Evolutionary conservation across 306 rosid species (phyloP).

Genomic region (Quercus bicolor): DNA sequence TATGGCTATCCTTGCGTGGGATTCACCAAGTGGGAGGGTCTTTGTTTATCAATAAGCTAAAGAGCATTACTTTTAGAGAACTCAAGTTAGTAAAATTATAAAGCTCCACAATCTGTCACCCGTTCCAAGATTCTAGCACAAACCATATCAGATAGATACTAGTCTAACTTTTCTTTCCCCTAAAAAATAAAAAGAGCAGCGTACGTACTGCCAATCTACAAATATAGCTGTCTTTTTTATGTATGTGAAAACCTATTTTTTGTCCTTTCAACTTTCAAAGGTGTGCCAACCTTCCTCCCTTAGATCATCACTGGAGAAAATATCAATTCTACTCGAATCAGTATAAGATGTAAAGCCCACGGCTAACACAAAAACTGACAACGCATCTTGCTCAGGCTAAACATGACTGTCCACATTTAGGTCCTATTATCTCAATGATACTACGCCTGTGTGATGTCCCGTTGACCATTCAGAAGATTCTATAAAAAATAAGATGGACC

Average conservation of each 20-base stretch:
- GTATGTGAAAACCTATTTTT: not conserved
- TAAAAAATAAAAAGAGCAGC: not conserved
- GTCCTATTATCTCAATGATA: not conserved
- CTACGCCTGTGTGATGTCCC: no score
- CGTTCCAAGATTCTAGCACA: not conserved
- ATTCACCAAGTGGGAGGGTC: not conserved
- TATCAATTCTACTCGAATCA: not conserved
- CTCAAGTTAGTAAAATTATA: not conserved
- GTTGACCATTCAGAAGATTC: no score
- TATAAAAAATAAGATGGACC: no score
- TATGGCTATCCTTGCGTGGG: not conserved
- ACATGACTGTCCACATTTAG: not conserved
- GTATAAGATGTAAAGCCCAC: not conserved
- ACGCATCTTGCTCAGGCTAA: not conserved
- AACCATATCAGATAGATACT: not conserved
- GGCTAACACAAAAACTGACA: no score
- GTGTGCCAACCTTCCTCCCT: not conserved
- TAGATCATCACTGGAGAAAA: not conserved
- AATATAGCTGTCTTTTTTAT: not conserved
- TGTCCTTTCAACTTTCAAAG: not conserved
- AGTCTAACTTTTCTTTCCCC: not conserved
- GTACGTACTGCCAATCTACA: not conserved
- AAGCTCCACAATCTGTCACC: not conserved
- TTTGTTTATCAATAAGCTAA: not conserved
- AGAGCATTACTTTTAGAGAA: not conserved